Percentiles rank a stretch among this genome's conserved stretches.
These are phyloP conservation scores for Naumovozyma baii DNA, from an alignment of 805 yeast genomes.

Conservation along the genomic window DNA sequence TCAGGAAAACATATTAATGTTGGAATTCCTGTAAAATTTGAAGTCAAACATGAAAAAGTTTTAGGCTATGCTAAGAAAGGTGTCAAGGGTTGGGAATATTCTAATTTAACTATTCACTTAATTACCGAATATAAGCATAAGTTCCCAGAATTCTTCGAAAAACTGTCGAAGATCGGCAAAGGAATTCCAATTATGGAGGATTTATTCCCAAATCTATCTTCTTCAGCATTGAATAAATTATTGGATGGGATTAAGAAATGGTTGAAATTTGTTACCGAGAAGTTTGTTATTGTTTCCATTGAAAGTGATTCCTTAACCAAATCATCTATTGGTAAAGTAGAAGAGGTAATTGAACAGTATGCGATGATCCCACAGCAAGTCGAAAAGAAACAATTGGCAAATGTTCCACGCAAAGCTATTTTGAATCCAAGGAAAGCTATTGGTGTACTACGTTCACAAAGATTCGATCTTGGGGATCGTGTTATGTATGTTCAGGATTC, in stretches of 20 bases:
- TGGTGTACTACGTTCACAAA: slow-evolving; percentile 62
- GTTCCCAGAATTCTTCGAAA: slow-evolving; percentile 53
- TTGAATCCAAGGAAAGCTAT: slow-evolving; percentile 66
- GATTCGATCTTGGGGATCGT: slow-evolving; percentile 80
- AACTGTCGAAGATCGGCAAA: slow-evolving; percentile 25
- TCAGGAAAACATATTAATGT: slow-evolving; percentile 49
- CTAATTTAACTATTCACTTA: slow-evolving; percentile 61
- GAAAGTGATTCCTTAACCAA: slow-evolving; percentile 72
- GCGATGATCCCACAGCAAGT: slow-evolving; percentile 37
- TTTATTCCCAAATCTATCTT: slow-evolving; percentile 30
- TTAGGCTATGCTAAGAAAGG: slow-evolving; percentile 72
- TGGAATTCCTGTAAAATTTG: slow-evolving; percentile 80
- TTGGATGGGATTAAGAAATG: slow-evolving; percentile 30
- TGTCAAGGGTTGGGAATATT: slow-evolving; percentile 71
- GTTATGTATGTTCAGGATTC: slow-evolving; percentile 74
- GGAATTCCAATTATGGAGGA: slow-evolving; percentile 26
- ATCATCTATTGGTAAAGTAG: slow-evolving; percentile 57
- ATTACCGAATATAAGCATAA: slow-evolving; percentile 48
- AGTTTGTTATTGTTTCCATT: slow-evolving; percentile 54
- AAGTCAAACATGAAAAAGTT: slow-evolving; percentile 68
- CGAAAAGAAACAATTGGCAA: slow-evolving; percentile 51
- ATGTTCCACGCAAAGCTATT: slow-evolving; percentile 78
- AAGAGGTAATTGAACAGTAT: slow-evolving; percentile 43
- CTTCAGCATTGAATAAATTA: slow-evolving; percentile 21
- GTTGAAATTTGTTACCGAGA: slow-evolving; percentile 43